phyloP scores from a whole-genome alignment of 73 alveolate species.

The Tetrahymena thermophila region DNA sequence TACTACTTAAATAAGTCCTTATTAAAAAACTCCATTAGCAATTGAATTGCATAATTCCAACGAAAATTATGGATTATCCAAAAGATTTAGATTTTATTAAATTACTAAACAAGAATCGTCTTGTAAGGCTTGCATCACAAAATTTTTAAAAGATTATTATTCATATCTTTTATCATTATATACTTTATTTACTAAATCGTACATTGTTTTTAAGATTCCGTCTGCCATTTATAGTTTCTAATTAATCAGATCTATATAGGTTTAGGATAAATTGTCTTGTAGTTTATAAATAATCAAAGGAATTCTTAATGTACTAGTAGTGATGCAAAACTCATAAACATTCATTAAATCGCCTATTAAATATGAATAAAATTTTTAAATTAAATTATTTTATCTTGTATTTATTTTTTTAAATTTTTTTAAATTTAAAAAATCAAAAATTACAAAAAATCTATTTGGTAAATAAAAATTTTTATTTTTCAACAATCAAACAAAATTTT shows the following conservation, averaged over 20 bases:
- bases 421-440: no score
- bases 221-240: neutral
- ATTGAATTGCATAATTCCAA: neutral
- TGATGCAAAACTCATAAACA: neutral
- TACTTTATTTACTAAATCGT: neutral
- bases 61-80: neutral
- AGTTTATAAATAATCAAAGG: neutral
- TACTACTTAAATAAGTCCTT: neutral
- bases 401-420: no score
- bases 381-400: no score
- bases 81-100: neutral
- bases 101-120: neutral
- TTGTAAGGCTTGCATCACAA: neutral
- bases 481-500: no score
- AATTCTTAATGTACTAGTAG: neutral
- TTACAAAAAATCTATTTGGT: no score
- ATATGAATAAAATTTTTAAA: no score
- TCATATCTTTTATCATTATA: neutral
- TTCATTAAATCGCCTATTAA: neutral
- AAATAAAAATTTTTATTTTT: no score
- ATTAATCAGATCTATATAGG: neutral
- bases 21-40: neutral
- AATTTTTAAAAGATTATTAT: neutral
- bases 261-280: neutral
- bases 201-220: neutral